Evolutionary conservation across 805 yeast species (phyloP).

Genomic region (Monosporozyma yasuniensis): DNA sequence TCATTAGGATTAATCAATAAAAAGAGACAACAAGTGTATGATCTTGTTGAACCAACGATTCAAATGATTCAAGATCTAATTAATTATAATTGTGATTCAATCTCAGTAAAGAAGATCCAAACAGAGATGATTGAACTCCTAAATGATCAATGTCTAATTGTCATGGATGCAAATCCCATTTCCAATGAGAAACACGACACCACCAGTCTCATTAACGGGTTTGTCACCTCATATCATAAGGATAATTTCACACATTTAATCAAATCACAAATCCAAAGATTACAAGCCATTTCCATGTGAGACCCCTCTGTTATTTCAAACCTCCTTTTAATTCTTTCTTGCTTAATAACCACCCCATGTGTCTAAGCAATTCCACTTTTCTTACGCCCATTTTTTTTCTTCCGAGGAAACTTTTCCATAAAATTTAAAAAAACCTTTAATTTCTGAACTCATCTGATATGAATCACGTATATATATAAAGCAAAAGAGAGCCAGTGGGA

Average conservation of each 20-base stretch:
- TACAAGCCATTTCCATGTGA: not conserved
- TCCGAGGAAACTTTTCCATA: not conserved
- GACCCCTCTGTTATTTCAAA: not conserved
- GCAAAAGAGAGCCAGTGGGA: not conserved
- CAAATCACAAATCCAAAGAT: constrained; percentile 1
- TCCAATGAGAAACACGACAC: not conserved
- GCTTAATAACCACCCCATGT: no score
- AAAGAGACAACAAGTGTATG: constrained; percentile 2
- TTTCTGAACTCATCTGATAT: not conserved
- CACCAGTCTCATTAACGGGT: not conserved
- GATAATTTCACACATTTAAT: not conserved
- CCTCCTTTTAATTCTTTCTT: not conserved
- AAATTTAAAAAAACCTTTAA: not conserved
- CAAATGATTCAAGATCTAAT: constrained; percentile 6
- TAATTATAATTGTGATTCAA: constrained; percentile 2
- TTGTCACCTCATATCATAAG: not conserved
- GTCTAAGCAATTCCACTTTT: no score
- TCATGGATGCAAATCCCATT: not conserved
- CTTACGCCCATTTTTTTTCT: no score
- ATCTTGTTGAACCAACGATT: constrained; percentile 3
- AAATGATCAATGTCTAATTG: not conserved
- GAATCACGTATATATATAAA: not conserved
- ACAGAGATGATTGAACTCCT: not conserved
- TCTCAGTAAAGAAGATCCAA: constrained; percentile 1
- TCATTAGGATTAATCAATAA: constrained; percentile 8